Evolutionary conservation across 2,329 filamentous ascomycete species (phyloP), one percentile per base, ranked within the genome.

Genomic region (Ophiostoma perfectum): DNA sequence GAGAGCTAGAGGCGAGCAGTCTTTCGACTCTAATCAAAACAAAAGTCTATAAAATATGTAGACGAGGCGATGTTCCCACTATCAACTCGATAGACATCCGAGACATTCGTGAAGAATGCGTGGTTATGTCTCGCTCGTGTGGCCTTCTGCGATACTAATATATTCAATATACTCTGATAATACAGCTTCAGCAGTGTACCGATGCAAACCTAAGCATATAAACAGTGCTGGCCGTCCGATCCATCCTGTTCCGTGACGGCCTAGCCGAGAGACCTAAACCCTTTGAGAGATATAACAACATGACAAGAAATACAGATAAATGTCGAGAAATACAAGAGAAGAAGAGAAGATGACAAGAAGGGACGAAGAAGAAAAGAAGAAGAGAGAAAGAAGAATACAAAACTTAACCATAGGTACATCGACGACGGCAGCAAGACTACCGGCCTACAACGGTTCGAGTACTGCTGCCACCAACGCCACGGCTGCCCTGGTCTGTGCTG

Each of bases 391-490:
- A 55, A 55, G 8, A 27, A 5, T 9, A 11, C n/a, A 55, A 39
- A 27, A 62, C 27, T 27, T 27, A 2, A 27, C 1, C 27, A 27
- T 27, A 27, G 27, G 27, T 27, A 9, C 55, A 39, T 11, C 27
- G 38, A 9, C 55, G 14, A 60, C 55, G 27, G 5, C 36, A 18
- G 11, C 18, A 36, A 58, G 11, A 8, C 52, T 62, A 69, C 38
- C 68, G 69, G 4, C 65, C 69, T 2, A 69, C 4, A 5, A 71
- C 71, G 0, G 71, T 72, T 27, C 70, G 44, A 14, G 71, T 72
- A 63, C 71, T 72, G 63, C 71, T 72, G 39, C 71, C 70, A 14
- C 69, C 70, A 12, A 66, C 69, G 42, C 68, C 70, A n/a, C 49
- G 44, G 42, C 65, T 65, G 65, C 65, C 62, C 8, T 66, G 65